These are phyloP conservation scores for Isoetes taiwanensis DNA, from an alignment of 75 land plant species.

Conservation along the genomic window DNA sequence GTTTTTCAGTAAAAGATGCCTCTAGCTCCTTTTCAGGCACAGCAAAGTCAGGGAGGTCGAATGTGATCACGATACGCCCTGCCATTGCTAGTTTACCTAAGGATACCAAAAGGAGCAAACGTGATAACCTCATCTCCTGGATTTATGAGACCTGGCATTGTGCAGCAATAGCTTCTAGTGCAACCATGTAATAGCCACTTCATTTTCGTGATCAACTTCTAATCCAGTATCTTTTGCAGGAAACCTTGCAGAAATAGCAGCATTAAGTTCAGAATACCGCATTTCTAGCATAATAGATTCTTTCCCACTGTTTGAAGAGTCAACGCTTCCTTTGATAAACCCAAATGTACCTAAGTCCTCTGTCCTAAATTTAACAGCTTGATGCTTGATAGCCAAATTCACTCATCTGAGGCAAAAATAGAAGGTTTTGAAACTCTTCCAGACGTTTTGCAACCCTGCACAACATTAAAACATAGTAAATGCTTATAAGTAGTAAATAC, in stretches of 20 bases:
- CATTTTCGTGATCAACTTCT: neutral
- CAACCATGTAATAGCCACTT: neutral
- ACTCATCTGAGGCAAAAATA: constrained; percentile 95
- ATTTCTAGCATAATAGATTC: constrained; percentile 87
- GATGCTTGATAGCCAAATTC: constrained; percentile 68
- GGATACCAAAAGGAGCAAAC: constrained; percentile 2
- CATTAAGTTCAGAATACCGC: constrained; percentile 71
- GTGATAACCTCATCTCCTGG: constrained; percentile 3
- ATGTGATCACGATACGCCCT: neutral
- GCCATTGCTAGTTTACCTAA: neutral
- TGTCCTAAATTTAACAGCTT: constrained; percentile 93
- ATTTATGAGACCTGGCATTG: neutral
- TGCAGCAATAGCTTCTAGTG: neutral
- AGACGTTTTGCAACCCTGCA: constrained; percentile 68
- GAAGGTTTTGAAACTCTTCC: constrained; percentile 87
- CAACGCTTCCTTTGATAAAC: constrained; percentile 85
- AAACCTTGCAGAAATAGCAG: constrained; percentile 67
- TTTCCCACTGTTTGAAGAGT: constrained; percentile 72
- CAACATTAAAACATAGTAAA: no score
- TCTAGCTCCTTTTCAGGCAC: neutral
- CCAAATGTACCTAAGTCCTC: constrained; percentile 95
- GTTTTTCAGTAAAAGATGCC: neutral
- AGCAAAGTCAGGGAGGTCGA: neutral
- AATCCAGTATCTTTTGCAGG: constrained; percentile 1
- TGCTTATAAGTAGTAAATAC: no score